phyloP scores from a whole-genome alignment of 1,284 basidiomycete genomes.

The Filobasidium uniguttulatum region DNA sequence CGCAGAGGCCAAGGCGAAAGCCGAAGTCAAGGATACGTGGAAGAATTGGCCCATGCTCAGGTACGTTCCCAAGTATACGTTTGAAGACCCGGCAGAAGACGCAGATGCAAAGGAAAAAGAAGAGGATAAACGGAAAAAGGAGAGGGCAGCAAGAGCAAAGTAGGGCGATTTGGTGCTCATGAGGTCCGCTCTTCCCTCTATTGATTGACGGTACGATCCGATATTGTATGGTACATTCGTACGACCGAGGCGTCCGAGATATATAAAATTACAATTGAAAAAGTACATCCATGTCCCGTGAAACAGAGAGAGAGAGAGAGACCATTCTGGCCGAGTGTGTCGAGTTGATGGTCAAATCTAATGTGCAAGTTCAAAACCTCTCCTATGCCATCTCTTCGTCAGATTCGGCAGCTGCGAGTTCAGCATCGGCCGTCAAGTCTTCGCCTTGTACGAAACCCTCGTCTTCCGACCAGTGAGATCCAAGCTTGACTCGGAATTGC shows the following conservation, averaged over 20 bases:
- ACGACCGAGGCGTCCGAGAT: too few relatives aligned
- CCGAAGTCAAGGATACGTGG: slow-evolving; percentile 7
- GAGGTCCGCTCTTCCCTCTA: too few relatives aligned
- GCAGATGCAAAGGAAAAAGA: slow-evolving; percentile 11
- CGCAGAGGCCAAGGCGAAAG: slow-evolving; percentile 1
- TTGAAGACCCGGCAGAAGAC: slow-evolving; percentile 6
- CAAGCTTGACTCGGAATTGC: slow-evolving; percentile 55
- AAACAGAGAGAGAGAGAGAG: too few relatives aligned
- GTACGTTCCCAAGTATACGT: slow-evolving; percentile 13
- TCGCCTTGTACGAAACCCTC: slow-evolving; percentile 49
- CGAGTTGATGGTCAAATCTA: too few relatives aligned
- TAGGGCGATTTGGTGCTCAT: too few relatives aligned
- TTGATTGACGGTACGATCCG: too few relatives aligned
- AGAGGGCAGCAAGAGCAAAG: not conserved
- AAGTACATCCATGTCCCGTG: too few relatives aligned
- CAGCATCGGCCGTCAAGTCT: slow-evolving; percentile 5
- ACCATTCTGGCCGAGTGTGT: too few relatives aligned
- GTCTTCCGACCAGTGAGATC: slow-evolving; percentile 60
- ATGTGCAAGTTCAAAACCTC: too few relatives aligned
- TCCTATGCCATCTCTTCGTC: not conserved
- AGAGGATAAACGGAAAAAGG: slow-evolving; percentile 3
- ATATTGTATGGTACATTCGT: too few relatives aligned
- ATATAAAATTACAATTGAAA: too few relatives aligned
- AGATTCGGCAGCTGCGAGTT: not conserved
- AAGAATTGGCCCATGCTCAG: slow-evolving; percentile 14